A percentile compares a stretch with the other conserved stretches of the same genome.
These are phyloP conservation scores for Calamus simplicifolius DNA, from an alignment of 176 grass and related monocot genomes.

Conservation along the genomic window DNA sequence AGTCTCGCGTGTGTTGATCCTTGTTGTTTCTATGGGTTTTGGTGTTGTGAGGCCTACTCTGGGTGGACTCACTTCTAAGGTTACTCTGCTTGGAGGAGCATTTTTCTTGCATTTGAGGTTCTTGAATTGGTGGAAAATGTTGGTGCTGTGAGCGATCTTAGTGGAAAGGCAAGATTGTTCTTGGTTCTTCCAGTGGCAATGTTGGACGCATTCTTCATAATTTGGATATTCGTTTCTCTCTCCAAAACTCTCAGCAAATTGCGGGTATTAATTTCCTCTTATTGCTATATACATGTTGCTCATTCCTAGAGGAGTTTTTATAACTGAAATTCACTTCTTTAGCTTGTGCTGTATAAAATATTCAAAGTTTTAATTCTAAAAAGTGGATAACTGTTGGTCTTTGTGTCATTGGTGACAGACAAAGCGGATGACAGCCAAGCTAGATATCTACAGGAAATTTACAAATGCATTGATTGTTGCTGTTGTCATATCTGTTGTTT, in stretches of 20 bases:
- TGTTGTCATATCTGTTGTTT: constrained; percentile 48
- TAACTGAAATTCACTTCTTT: too few relatives aligned
- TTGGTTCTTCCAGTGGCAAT: constrained; percentile 37
- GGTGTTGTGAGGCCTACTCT: constrained; percentile 47
- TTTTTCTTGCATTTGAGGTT: constrained; percentile 48
- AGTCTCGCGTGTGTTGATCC: constrained; percentile 46
- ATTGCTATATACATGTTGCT: too few relatives aligned
- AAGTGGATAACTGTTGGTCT: not conserved
- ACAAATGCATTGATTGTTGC: constrained; percentile 41
- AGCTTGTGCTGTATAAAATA: too few relatives aligned
- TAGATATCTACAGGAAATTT: constrained; percentile 65
- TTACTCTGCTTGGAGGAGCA: constrained; percentile 33
- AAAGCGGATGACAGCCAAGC: constrained; percentile 51
- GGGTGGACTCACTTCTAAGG: constrained; percentile 30
- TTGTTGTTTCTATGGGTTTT: constrained; percentile 63
- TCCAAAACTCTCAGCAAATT: constrained; percentile 54
- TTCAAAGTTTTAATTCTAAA: not conserved
- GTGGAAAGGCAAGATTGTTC: constrained; percentile 39
- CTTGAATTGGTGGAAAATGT: constrained; percentile 61
- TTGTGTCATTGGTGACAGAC: constrained; percentile 16
- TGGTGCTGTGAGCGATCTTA: constrained; percentile 58
- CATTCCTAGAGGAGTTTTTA: too few relatives aligned
- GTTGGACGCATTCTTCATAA: constrained; percentile 57
- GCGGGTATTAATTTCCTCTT: constrained; percentile 23
- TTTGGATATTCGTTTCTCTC: constrained; percentile 66